These are phyloP conservation scores for Tarenaya hassleriana DNA, from an alignment of 345 rosid genomes.

Conservation along the genomic window DNA sequence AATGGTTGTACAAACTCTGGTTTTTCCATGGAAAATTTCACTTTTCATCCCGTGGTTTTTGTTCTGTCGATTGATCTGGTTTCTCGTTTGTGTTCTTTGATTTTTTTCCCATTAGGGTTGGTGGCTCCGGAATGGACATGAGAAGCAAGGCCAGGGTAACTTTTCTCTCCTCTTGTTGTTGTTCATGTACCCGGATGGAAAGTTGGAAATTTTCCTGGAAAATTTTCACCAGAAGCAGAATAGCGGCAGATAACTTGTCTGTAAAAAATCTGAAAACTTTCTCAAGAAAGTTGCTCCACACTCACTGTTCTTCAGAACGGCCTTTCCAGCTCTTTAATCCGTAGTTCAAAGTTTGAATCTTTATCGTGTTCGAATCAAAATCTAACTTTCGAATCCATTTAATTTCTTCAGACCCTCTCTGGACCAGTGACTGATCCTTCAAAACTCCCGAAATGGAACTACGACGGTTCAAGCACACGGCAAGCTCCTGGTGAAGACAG, in stretches of 20 bases:
- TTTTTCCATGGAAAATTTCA: not conserved
- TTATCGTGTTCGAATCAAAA: not conserved
- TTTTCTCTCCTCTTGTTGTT: not conserved
- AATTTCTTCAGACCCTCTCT: constrained; percentile 43
- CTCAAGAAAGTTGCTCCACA: too few species aligned
- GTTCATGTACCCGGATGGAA: not conserved
- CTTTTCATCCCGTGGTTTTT: not conserved
- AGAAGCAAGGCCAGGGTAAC: constrained; percentile 85
- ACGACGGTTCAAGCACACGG: constrained; percentile 82
- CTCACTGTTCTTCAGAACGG: too few species aligned
- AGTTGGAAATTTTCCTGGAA: too few species aligned
- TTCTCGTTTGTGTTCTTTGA: not conserved
- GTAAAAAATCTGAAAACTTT: too few species aligned
- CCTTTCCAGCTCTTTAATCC: too few species aligned
- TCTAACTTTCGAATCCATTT: not conserved
- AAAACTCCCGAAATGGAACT: constrained; percentile 70
- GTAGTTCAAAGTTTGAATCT: not conserved
- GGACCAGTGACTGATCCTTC: constrained; percentile 60
- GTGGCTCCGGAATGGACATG: constrained; percentile 76
- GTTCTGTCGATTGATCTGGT: not conserved
- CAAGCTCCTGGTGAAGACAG: constrained; percentile 94
- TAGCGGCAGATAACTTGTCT: too few species aligned
- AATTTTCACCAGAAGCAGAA: too few species aligned
- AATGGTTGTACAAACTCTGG: not conserved
- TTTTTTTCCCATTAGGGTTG: constrained; percentile 48